A percentile compares a stretch with the other conserved stretches of the same genome.
Evolutionary conservation across 306 rosid genomes (phyloP).

Genomic region (Lagenaria siceraria): DNA sequence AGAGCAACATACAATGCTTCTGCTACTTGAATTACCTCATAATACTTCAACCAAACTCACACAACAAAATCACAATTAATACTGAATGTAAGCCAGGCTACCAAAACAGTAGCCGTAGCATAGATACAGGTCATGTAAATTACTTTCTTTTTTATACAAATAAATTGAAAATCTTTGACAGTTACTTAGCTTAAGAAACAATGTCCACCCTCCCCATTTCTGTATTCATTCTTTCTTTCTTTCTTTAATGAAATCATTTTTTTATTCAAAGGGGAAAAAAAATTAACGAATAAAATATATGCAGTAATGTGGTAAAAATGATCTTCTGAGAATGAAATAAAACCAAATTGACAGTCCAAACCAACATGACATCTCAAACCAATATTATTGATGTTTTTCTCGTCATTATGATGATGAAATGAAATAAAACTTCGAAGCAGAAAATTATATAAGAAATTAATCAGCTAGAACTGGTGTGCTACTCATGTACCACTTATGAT

Average conservation of each 20-base stretch:
- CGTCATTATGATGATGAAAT: too few relatives aligned
- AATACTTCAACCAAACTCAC: neutral
- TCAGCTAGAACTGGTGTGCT: neutral
- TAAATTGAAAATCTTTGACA: neutral
- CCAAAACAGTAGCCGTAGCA: neutral
- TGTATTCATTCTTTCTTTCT: neutral
- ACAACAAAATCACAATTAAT: neutral
- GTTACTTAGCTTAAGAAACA: neutral
- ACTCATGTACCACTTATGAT: neutral
- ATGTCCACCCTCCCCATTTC: neutral
- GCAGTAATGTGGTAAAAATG: too few relatives aligned
- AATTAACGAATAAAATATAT: too few relatives aligned
- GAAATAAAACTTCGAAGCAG: neutral
- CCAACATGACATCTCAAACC: neutral
- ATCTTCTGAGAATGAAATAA: neutral
- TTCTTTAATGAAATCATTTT: too few relatives aligned
- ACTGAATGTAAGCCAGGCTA: neutral
- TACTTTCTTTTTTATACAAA: neutral
- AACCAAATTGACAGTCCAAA: neutral
- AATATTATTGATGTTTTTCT: too few relatives aligned
- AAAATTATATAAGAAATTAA: neutral
- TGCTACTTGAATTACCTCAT: neutral
- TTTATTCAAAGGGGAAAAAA: too few relatives aligned
- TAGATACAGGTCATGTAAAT: neutral
- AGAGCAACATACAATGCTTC: neutral